A percentile compares a stretch with the other conserved stretches of the same genome.
These are phyloP conservation scores for Chrysoporthe deuterocubensis DNA, from an alignment of 2,329 filamentous ascomycete genomes.

Conservation along the genomic window DNA sequence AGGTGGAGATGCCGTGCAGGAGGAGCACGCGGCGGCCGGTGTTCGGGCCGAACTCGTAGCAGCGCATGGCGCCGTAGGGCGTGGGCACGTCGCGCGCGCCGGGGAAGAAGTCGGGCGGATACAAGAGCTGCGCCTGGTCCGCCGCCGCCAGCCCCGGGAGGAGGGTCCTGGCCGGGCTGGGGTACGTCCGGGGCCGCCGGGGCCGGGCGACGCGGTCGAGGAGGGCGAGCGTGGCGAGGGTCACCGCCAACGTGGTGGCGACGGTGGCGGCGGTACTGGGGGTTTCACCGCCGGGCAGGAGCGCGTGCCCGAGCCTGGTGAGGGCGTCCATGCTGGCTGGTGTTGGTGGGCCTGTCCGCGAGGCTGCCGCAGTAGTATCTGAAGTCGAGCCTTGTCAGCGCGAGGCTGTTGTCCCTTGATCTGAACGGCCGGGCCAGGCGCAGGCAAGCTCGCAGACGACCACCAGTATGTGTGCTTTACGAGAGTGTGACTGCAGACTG, in stretches of 20 bases:
- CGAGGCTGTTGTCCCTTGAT: no score
- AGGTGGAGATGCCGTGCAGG: conserved; percentile 82
- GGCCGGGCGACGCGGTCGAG: conserved; percentile 9
- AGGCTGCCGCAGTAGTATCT: background rate
- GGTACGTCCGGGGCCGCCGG: conserved; percentile 14
- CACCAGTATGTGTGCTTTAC: background rate
- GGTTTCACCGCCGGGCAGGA: no score
- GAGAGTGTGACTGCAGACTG: no score
- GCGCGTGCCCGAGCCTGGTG: background rate
- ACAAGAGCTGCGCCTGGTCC: conserved; percentile 52
- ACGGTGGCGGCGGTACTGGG: background rate
- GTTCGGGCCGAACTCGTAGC: conserved; percentile 75
- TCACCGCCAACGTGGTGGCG: background rate
- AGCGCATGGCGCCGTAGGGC: conserved; percentile 39
- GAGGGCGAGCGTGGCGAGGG: conserved; percentile 10
- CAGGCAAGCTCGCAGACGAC: no score
- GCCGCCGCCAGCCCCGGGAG: conserved; percentile 41
- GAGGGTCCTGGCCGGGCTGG: conserved; percentile 38
- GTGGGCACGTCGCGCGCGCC: conserved; percentile 70
- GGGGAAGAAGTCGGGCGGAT: conserved; percentile 72
- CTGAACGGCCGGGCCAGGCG: no score
- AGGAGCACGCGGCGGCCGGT: conserved; percentile 73
- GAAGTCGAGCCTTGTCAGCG: no score
- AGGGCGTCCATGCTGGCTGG: background rate
- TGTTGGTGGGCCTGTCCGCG: background rate